Conservation (phyloP, 257 asterid genomes). For the Nicotiana sylvestris region DNA sequence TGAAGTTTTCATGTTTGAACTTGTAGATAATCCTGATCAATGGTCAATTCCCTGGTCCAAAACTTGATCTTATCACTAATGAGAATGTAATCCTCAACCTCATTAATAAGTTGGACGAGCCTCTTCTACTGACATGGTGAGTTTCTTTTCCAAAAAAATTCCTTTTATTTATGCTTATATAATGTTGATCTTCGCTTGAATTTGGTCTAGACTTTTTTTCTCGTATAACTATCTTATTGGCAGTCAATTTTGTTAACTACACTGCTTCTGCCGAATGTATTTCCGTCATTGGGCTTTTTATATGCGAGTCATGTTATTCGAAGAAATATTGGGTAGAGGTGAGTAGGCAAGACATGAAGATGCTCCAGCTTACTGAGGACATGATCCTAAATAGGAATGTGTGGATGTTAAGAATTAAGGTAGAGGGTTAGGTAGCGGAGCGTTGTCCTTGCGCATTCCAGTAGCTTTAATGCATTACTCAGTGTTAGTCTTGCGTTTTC, state of each 20-base stretch:
- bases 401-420: no score
- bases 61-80: conserved; percentile 75
- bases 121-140: conserved; percentile 87
- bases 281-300: no score
- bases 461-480: no score
- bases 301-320: no score
- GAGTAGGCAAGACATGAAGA: no score
- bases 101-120: conserved; percentile 72
- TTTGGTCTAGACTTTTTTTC: not conserved
- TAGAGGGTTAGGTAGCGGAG: no score
- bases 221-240: not conserved
- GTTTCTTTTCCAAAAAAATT: conserved; percentile 14
- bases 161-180: not conserved
- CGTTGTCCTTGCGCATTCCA: no score
- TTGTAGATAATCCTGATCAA: conserved; percentile 83
- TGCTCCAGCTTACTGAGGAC: no score
- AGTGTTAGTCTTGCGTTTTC: no score
- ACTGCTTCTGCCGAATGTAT: no score
- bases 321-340: no score
- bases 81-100: conserved; percentile 79
- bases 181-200: not conserved
- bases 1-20: conserved; percentile 11
- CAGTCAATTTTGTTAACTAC: not conserved
- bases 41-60: conserved; percentile 96
- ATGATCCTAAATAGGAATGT: no score